phyloP scores from a whole-genome alignment of 208 protist genomes.

The Crithidia thermophila region DNA sequence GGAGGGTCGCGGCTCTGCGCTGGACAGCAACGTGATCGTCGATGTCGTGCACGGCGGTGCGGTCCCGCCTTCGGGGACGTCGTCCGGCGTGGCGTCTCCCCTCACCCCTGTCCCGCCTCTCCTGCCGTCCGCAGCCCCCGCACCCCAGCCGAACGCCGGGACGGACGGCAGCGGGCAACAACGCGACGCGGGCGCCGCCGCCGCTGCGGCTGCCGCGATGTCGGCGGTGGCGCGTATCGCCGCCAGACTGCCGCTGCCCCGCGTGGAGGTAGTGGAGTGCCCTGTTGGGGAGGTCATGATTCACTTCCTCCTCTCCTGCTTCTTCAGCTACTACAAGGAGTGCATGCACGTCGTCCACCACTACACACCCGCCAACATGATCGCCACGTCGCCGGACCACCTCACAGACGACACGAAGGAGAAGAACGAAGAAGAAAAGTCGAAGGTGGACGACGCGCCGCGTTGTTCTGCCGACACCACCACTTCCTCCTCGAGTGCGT shows the following conservation, averaged over 20 bases:
- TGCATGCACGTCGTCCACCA: conserved; percentile 27
- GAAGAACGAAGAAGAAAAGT: background rate
- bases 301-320: conserved; percentile 34
- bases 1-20: background rate
- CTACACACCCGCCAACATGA: conserved; percentile 5
- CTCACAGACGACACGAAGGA: background rate
- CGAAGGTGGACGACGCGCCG: background rate
- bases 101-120: background rate
- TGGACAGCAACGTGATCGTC: background rate
- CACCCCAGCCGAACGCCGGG: background rate
- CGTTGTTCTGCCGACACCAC: background rate
- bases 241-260: conserved; percentile 9
- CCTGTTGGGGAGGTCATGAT: conserved; percentile 36
- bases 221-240: conserved; percentile 5
- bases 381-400: background rate
- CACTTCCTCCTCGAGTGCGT: background rate
- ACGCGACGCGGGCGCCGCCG: background rate
- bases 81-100: conserved; percentile 15
- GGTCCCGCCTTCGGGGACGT: background rate
- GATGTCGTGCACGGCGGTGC: conserved; percentile 3
- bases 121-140: background rate
- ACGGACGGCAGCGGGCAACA: too few species aligned
- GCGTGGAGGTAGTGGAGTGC: conserved; percentile 32
- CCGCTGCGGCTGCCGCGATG: background rate
- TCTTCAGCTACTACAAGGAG: conserved; percentile 26